These are phyloP conservation scores for Penicillium sp. DNA, from an alignment of 2,329 filamentous ascomycete genomes.

Conservation along the genomic window DNA sequence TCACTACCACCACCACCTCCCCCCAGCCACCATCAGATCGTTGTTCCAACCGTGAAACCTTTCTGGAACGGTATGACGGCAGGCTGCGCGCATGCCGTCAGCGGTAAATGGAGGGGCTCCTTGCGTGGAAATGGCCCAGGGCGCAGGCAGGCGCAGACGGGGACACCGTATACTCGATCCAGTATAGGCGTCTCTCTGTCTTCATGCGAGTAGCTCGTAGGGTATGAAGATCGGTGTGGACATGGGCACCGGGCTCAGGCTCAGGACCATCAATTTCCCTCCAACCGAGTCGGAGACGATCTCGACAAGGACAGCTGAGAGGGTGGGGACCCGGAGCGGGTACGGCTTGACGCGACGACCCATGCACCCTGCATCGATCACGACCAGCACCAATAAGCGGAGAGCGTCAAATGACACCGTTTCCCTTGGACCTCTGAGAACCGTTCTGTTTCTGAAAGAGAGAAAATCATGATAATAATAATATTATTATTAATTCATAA, in stretches of 20 bases:
- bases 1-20: not conserved
- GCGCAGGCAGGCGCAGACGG: not conserved
- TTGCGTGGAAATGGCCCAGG: not conserved
- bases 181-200: slow-evolving; percentile 2
- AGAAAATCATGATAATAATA: slow-evolving; percentile 4
- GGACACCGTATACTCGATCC: slow-evolving; percentile 10
- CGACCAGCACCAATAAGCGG: slow-evolving; percentile 8
- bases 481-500: slow-evolving; percentile 2
- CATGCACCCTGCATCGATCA: slow-evolving; percentile 32
- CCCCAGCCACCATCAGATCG: slow-evolving; percentile 3
- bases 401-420: slow-evolving; percentile 14
- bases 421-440: slow-evolving; percentile 10
- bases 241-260: not conserved
- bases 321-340: slow-evolving; percentile 22
- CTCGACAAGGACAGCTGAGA: slow-evolving; percentile 5
- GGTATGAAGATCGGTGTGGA: slow-evolving; percentile 1
- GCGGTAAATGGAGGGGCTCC: slow-evolving; percentile 8
- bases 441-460: not conserved
- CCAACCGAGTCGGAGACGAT: not conserved
- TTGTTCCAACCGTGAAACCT: slow-evolving; percentile 15
- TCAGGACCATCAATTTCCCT: slow-evolving; percentile 12
- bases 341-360: slow-evolving; percentile 25
- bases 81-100: slow-evolving; percentile 9
- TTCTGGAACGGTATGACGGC: slow-evolving; percentile 16
- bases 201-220: slow-evolving; percentile 1